Evolutionary conservation across 2,329 filamentous ascomycete species (phyloP), one percentile per base, ranked within the genome.

Genomic region (Aspergillus awamori): DNA sequence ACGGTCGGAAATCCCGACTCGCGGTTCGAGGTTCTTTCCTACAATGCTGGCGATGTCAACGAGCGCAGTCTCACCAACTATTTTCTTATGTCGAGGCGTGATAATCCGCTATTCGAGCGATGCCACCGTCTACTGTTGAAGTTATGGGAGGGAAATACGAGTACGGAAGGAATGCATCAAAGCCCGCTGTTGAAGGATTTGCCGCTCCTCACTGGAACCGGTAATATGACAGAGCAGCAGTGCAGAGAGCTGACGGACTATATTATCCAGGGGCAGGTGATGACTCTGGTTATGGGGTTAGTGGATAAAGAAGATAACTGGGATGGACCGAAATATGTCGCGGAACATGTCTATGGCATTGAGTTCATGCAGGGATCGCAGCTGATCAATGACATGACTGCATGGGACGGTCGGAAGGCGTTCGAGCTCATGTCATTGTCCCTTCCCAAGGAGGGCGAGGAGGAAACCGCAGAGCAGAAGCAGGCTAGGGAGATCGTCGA

Each of bases 201-300:
- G 10, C 45, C 47, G 11, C 30, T 58, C 10, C 26, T 58, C 13
- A n/a, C 33, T n/a, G 56, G 45, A 4, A 20, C 30, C 8, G 30
- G 26, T 13, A 17, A 39, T 15, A 20, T 52, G 11, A 33, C 51
- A 10, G 47, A 52, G 47, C 24, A 51, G 47, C 11, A 17, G 22
- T 49, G 56, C 33, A 24, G 24, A 28, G n/a, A 49, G 33, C 15
- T 58, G 17, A 58, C 56, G 45, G 56, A 58, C 6, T 58, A 58
- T 38, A 58, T 58, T 20, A 58, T 58, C 47, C 56, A 58, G 24
- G 56, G 56, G 7, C 56, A 58, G 45, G 56, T 52, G 24, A 36
- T 52, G 5, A 52, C 45, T 5, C 17, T 52, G 8, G 56, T 58
- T 1, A 58, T 58, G 56, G 47, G 56, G n/a, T 28, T 58, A 5